phyloP scores from a whole-genome alignment of 2,329 filamentous ascomycete genomes.

The Arthrobotrys sinensis region DNA sequence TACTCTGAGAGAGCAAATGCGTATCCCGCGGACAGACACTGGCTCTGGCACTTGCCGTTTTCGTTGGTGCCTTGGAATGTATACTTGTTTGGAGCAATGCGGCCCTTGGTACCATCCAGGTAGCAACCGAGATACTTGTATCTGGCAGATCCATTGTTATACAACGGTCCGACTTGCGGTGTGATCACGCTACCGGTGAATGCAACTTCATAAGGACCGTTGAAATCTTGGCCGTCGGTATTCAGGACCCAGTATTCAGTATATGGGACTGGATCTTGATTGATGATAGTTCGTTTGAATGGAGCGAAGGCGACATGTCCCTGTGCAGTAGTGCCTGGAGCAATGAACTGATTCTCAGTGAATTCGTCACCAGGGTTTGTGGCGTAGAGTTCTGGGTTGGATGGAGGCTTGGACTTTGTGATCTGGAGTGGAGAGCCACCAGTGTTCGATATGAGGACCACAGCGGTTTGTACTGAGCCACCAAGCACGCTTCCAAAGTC shows the following conservation, averaged over 20 bases:
- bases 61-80: conserved; percentile 66
- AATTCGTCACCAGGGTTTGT: conserved; percentile 66
- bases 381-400: conserved; percentile 66
- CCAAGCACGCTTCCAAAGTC: conserved; percentile 65
- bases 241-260: conserved; percentile 68
- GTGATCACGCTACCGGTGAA: conserved; percentile 66
- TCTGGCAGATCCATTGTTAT: conserved; percentile 63
- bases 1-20: conserved; percentile 66
- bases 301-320: conserved; percentile 66
- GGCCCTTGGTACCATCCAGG: conserved; percentile 66
- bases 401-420: conserved; percentile 67
- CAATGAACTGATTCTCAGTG: conserved; percentile 65
- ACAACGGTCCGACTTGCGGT: conserved; percentile 67
- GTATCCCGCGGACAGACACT: conserved; percentile 65
- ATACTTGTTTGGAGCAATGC: conserved; percentile 65
- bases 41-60: conserved; percentile 66
- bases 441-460: conserved; percentile 66
- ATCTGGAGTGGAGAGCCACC: conserved; percentile 67
- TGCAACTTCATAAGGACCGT: conserved; percentile 67
- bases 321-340: conserved; percentile 64
- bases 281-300: conserved; percentile 30
- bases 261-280: conserved; percentile 62
- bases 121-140: conserved; percentile 69
- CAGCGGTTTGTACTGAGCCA: conserved; percentile 27
- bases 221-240: conserved; percentile 68